Base-by-base conservation (phyloP, 768 basidiomycete species). In the Lentinula lateritia region DNA sequence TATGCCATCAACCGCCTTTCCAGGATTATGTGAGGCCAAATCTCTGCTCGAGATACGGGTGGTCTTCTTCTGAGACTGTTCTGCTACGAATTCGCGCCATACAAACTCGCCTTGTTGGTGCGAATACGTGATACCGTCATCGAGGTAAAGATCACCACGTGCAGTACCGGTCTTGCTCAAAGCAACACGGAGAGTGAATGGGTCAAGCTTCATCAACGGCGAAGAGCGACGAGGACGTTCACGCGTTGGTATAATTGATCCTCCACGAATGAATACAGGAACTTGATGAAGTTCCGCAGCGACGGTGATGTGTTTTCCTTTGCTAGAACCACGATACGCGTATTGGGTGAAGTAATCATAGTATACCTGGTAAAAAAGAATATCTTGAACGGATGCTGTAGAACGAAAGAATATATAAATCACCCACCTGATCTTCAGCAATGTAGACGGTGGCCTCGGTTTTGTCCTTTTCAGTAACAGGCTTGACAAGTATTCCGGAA, bases 401-500 rank as follows among this genome's bases (percentile, higher is more conserved):
- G 54, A 9, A 38, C 35, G 6, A 28, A 13, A 12, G 28, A 0
- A 28, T 42, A 34, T 54, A 36, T 38, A 58, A 15, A 18, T 10
- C 42, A 53, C 73, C 41, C 57, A 88, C 91, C 78, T 93, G 87
- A 60, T 93, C 84, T 69, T 97, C 97, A 2, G 92, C 80, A 41
- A 99, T 81, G 72, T 98, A 98, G 5, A 98, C 79, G 1, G 83
- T 80, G 1, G 87, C 77, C 65, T 90, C 84, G 0, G 78, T 87
- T 16, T 77, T 87, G 28, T 85, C 93, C 65, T 88, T 86, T 18
- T 79, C 77, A 0, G 90, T 92, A 58, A 98, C 86, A 0, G 97
- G 97, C 71, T 96, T 96, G 64, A 94, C 89, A 60, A 99, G 81
- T 53, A 99, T 72, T 18, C 96, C 95, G 6, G 93, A 92, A 12